Evolutionary conservation across 140 eudicot species (phyloP).

Genomic region (Ambrosia hybrid): DNA sequence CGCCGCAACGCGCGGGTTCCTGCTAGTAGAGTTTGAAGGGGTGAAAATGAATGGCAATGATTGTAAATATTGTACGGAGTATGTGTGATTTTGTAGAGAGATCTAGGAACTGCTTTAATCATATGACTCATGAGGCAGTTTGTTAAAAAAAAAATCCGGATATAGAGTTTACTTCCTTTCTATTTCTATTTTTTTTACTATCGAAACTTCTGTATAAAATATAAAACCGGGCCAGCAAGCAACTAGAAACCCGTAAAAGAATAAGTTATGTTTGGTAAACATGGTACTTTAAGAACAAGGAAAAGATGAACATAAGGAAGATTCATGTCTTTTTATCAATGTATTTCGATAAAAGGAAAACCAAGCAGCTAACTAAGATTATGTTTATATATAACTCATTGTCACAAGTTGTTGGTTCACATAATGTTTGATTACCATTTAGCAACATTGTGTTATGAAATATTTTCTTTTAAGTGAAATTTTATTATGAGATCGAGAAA

Average conservation of each 20-base stretch:
- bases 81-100: conserved; percentile 33
- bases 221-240: too few species aligned
- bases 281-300: background rate
- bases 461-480: too few species aligned
- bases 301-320: conserved; percentile 2
- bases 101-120: background rate
- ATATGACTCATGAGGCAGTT: background rate
- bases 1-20: too few species aligned
- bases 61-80: conserved; percentile 22
- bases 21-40: background rate
- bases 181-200: background rate
- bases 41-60: background rate
- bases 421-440: too few species aligned
- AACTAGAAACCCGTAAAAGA: too few species aligned
- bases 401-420: too few species aligned
- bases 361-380: background rate
- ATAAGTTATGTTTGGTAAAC: too few species aligned
- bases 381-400: too few species aligned
- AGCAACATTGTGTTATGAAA: too few species aligned
- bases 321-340: background rate
- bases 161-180: background rate
- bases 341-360: background rate
- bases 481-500: too few species aligned
- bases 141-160: background rate
- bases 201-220: too few species aligned